Conservation (phyloP, 2,329 filamentous ascomycete species). For the Diaporthe ilicicola region DNA sequence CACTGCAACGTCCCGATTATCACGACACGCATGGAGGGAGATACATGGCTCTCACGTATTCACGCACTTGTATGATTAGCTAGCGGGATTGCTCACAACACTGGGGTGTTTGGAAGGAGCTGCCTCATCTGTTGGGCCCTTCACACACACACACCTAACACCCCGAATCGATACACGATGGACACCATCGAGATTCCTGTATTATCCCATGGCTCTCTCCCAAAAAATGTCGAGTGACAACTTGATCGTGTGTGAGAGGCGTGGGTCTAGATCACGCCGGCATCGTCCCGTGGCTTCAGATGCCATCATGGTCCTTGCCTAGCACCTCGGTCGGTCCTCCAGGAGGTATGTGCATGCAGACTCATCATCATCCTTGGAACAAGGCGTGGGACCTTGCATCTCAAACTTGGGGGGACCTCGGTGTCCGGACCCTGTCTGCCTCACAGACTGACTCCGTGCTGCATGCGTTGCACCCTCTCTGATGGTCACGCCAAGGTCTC, state of each 20-base stretch:
- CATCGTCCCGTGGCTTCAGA: background rate
- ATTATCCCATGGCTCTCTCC: background rate
- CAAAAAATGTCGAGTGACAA: slow-evolving; percentile 9
- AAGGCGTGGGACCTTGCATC: background rate
- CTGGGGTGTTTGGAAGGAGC: background rate
- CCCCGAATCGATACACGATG: slow-evolving; percentile 17
- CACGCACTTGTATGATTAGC: slow-evolving; percentile 22
- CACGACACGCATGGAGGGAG: slow-evolving; percentile 15
- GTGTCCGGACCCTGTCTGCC: slow-evolving; percentile 1
- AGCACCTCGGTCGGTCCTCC: background rate
- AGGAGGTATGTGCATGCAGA: background rate
- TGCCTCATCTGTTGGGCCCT: background rate
- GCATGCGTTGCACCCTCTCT: slow-evolving; percentile 11
- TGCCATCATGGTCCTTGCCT: background rate
- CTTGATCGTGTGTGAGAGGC: background rate
- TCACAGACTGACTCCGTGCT: background rate
- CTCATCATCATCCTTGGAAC: slow-evolving; percentile 1
- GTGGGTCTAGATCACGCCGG: slow-evolving; percentile 1
- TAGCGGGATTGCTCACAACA: slow-evolving; percentile 5
- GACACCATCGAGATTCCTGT: slow-evolving; percentile 13
- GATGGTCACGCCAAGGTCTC: background rate
- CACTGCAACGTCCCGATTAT: slow-evolving; percentile 1
- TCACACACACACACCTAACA: background rate
- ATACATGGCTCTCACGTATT: slow-evolving; percentile 17
- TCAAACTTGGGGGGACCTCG: background rate